These are phyloP conservation scores for Globisporangium orthogonon DNA, from an alignment of 352 stramenopile genomes.

Conservation along the genomic window DNA sequence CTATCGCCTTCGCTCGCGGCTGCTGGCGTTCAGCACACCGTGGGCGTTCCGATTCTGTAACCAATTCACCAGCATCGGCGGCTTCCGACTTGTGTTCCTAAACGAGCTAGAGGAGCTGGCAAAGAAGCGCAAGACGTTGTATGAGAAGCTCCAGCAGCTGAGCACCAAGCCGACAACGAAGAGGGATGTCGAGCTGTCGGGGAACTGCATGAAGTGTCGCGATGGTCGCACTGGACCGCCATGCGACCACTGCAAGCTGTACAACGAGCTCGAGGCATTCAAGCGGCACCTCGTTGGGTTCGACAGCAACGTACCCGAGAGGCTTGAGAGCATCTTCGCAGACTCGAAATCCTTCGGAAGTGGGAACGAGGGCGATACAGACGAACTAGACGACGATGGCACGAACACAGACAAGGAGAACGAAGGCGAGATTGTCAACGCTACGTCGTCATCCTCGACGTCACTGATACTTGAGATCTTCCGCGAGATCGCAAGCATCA, in stretches of 20 bases:
- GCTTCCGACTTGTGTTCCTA: constrained; percentile 43
- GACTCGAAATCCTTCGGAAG: background rate
- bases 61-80: constrained; percentile 34
- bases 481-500: constrained; percentile 33
- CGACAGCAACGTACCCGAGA: constrained; percentile 16
- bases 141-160: constrained; percentile 27
- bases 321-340: constrained; percentile 4
- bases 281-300: constrained; percentile 50
- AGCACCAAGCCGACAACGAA: constrained; percentile 30
- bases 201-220: constrained; percentile 61
- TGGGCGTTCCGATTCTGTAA: constrained; percentile 39
- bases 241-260: constrained; percentile 62
- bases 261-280: constrained; percentile 55
- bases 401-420: constrained; percentile 11
- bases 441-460: constrained; percentile 14
- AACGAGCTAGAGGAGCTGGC: constrained; percentile 39
- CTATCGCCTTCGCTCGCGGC: constrained; percentile 34
- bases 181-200: constrained; percentile 47
- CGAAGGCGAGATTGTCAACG: background rate
- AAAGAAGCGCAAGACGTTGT: constrained; percentile 25
- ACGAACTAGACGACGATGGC: too few species aligned
- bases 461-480: constrained; percentile 58
- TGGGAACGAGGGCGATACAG: too few species aligned
- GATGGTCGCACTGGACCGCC: constrained; percentile 45
- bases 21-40: constrained; percentile 32